Evolutionary conservation across 139 green algal species (phyloP).

Genomic region (Dunaliella primolecta): DNA sequence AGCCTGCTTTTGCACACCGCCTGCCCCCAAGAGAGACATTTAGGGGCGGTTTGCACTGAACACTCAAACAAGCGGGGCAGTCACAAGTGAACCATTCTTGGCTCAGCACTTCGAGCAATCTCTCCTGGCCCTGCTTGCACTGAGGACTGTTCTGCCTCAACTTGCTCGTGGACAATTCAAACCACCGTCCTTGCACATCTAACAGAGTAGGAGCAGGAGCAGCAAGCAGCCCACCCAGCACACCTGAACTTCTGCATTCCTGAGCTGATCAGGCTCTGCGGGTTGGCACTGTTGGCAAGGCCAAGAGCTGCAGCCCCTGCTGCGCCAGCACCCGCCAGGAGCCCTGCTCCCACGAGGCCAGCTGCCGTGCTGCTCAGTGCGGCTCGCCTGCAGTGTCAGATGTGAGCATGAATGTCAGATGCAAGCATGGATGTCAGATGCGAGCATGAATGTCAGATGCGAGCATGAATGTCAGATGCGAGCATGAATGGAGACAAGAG

Average conservation of each 20-base stretch:
- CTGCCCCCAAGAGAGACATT: too few relatives aligned
- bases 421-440: neutral
- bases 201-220: too few relatives aligned
- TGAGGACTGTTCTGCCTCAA: too few relatives aligned
- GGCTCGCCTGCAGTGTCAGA: neutral
- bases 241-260: conserved; percentile 51
- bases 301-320: neutral
- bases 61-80: too few relatives aligned
- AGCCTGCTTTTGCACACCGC: too few relatives aligned
- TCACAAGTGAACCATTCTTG: too few relatives aligned
- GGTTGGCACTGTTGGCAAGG: conserved; percentile 12
- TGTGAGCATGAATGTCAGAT: neutral
- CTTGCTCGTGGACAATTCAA: too few relatives aligned
- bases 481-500: neutral
- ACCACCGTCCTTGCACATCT: too few relatives aligned
- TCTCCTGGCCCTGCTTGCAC: too few relatives aligned
- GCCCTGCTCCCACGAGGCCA: conserved; percentile 10
- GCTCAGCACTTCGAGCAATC: too few relatives aligned
- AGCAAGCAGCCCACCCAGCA: too few relatives aligned
- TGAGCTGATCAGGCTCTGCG: conserved; percentile 22
- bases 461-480: neutral
- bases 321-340: conserved; percentile 25
- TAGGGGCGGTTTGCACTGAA: too few relatives aligned
- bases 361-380: neutral
- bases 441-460: neutral